phyloP scores from a whole-genome alignment of 306 rosid species.

The Citrullus mucosospermus region DNA sequence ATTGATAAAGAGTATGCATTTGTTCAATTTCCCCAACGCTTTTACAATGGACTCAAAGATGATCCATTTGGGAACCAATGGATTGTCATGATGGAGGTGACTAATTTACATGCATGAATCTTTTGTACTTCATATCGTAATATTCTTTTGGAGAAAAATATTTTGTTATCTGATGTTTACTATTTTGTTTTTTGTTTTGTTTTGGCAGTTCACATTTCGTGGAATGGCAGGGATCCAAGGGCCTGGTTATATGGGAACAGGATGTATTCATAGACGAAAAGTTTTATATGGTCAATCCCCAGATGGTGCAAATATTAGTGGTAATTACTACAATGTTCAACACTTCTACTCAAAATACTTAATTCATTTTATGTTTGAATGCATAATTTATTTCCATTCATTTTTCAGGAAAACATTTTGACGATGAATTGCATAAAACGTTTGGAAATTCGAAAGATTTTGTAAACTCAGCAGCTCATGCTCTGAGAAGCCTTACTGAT shows the following conservation, averaged over 20 bases:
- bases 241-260: slow-evolving; percentile 10
- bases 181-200: background rate
- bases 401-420: background rate
- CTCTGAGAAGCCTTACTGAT: background rate
- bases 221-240: slow-evolving; percentile 7
- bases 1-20: slow-evolving; percentile 45
- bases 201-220: slow-evolving; percentile 1
- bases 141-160: background rate
- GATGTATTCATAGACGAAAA: slow-evolving; percentile 5
- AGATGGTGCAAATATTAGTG: background rate
- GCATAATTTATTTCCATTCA: background rate
- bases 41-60: slow-evolving; percentile 35
- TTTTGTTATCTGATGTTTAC: background rate
- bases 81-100: slow-evolving; percentile 17
- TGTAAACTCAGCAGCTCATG: background rate
- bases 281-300: slow-evolving; percentile 2
- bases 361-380: background rate
- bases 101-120: background rate
- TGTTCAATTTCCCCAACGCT: slow-evolving; percentile 41
- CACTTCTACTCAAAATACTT: background rate
- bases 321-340: background rate
- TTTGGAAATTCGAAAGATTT: slow-evolving; percentile 4
- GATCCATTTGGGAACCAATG: slow-evolving; percentile 52
- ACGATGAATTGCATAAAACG: background rate
- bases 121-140: background rate